Conservation (phyloP, 129 eudicot species). For the Apium graveolens region DNA sequence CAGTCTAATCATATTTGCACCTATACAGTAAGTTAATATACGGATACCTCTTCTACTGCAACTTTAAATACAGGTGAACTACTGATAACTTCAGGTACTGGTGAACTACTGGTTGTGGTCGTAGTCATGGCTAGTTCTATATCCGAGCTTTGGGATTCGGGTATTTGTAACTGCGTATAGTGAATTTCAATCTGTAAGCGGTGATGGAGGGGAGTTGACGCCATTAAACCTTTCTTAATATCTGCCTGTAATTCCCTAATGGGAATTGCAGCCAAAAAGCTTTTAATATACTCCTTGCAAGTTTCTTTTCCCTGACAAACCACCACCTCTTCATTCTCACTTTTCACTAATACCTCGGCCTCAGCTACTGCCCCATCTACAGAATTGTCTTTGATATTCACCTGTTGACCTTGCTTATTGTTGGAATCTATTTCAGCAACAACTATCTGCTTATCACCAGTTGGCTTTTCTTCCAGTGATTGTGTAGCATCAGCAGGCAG, state of each 20-base stretch:
- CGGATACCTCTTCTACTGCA: neutral
- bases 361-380: neutral
- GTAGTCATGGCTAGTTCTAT: neutral
- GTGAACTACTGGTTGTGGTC: neutral
- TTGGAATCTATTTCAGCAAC: neutral
- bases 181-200: slow-evolving; percentile 3
- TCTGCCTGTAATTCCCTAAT: slow-evolving; percentile 1
- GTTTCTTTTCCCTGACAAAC: neutral
- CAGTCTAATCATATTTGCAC: neutral
- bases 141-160: neutral
- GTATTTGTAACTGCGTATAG: neutral
- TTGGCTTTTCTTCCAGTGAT: neutral
- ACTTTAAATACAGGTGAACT: neutral
- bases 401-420: neutral
- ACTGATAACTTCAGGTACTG: neutral
- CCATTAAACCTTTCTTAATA: slow-evolving; percentile 3
- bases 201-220: slow-evolving; percentile 1
- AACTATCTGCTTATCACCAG: slow-evolving; percentile 3
- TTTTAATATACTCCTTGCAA: slow-evolving; percentile 3
- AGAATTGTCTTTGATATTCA: neutral
- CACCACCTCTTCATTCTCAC: slow-evolving; percentile 1
- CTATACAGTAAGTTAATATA: neutral
- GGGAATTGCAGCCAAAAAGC: slow-evolving; percentile 5
- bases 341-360: neutral
- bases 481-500: neutral